phyloP scores from a whole-genome alignment of 2,329 filamentous ascomycete genomes.

The Seiridium unicorne region DNA sequence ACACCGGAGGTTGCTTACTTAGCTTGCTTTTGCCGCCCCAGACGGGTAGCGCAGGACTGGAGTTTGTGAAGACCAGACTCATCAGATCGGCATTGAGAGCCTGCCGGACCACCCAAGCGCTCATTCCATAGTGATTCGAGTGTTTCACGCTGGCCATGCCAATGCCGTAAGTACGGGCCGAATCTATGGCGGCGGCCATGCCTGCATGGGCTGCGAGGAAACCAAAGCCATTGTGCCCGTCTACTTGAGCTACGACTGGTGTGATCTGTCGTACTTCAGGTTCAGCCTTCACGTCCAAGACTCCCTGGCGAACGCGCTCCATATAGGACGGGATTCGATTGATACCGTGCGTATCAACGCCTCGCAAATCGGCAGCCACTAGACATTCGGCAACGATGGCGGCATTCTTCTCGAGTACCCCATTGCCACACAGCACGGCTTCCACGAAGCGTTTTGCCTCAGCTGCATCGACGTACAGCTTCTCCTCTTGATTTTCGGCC shows the following conservation, averaged over 20 bases:
- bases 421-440: slow-evolving; percentile 58
- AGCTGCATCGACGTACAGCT: slow-evolving; percentile 33
- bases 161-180: slow-evolving; percentile 65
- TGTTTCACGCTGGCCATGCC: slow-evolving; percentile 75
- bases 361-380: slow-evolving; percentile 72
- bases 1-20: slow-evolving; percentile 13
- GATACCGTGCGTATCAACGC: slow-evolving; percentile 77
- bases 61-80: slow-evolving; percentile 70
- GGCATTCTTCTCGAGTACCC: slow-evolving; percentile 58
- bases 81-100: slow-evolving; percentile 71
- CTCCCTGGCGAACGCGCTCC: slow-evolving; percentile 67
- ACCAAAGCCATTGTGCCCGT: slow-evolving; percentile 71
- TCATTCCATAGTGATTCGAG: slow-evolving; percentile 84
- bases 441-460: slow-evolving; percentile 48
- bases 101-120: slow-evolving; percentile 76
- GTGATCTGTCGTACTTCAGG: slow-evolving; percentile 63
- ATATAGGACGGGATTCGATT: slow-evolving; percentile 79
- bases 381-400: slow-evolving; percentile 65
- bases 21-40: slow-evolving; percentile 69
- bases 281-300: slow-evolving; percentile 59
- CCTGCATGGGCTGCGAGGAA: slow-evolving; percentile 67
- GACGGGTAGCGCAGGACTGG: slow-evolving; percentile 68
- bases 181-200: slow-evolving; percentile 66
- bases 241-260: slow-evolving; percentile 67
- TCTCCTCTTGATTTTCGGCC: slow-evolving; percentile 6